These are phyloP conservation scores for Fusarium duplospermum DNA, from an alignment of 2,329 filamentous ascomycete species.

Conservation along the genomic window DNA sequence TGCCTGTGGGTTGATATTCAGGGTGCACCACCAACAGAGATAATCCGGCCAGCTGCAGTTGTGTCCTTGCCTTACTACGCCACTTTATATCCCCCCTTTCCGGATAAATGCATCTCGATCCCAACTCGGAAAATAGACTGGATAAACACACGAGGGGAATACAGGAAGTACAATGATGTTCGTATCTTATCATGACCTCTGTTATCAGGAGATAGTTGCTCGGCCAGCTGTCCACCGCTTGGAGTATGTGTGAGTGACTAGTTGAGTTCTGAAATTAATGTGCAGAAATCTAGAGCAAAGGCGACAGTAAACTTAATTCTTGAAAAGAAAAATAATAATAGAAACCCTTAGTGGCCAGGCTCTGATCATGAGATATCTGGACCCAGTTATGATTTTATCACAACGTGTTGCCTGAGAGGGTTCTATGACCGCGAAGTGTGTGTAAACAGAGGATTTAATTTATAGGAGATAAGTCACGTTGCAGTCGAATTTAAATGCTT, in stretches of 20 bases:
- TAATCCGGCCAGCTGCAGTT: not conserved
- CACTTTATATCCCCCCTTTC: not conserved
- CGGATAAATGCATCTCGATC: not conserved
- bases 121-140: not conserved
- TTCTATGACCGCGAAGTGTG: no score
- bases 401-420: not conserved
- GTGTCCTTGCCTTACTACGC: not conserved
- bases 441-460: no score
- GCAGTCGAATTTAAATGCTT: not conserved
- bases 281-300: rapidly evolving
- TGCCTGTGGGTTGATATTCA: not conserved
- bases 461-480: no score
- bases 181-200: not conserved
- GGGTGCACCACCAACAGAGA: not conserved
- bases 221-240: no score
- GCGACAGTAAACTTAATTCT: rapidly evolving
- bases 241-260: not conserved
- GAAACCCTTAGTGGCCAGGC: not conserved
- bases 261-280: not conserved
- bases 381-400: not conserved
- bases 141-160: not conserved
- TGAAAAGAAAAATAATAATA: not conserved
- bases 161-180: not conserved
- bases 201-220: not conserved
- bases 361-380: not conserved